Conservation (phyloP, 192 early-diverging fungal species). For the Coemansia sp. region DNA sequence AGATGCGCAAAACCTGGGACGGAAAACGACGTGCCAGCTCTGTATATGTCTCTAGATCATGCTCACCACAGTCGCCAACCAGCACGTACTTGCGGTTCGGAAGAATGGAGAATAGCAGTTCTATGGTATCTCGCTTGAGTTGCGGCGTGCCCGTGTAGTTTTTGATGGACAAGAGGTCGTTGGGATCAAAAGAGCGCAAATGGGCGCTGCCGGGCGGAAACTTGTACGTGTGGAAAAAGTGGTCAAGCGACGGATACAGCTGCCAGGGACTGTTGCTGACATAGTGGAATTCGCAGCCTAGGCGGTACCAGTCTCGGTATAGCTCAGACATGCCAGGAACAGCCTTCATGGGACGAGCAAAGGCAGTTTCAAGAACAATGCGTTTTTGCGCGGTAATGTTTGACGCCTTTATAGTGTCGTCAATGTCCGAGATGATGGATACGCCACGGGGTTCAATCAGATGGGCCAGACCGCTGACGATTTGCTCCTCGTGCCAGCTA, state of each 20-base stretch:
- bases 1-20: conserved; percentile 72
- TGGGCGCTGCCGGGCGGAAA: conserved; percentile 82
- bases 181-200: conserved; percentile 60
- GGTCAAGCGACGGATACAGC: conserved; percentile 62
- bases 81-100: conserved; percentile 81
- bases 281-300: conserved; percentile 73
- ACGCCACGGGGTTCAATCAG: conserved; percentile 60
- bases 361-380: conserved; percentile 56
- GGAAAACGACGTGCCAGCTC: conserved; percentile 61
- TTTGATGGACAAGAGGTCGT: conserved; percentile 58
- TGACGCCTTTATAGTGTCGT: conserved; percentile 90
- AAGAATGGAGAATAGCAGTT: conserved; percentile 57
- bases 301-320: conserved; percentile 63
- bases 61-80: conserved; percentile 87
- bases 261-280: conserved; percentile 85
- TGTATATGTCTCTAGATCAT: conserved; percentile 80
- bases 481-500: conserved; percentile 7
- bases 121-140: conserved; percentile 56
- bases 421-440: conserved; percentile 80
- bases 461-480: conserved; percentile 28
- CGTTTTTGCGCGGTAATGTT: conserved; percentile 65
- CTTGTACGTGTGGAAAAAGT: conserved; percentile 60
- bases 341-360: conserved; percentile 50
- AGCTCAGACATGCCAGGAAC: conserved; percentile 78
- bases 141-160: conserved; percentile 49